These are phyloP conservation scores for Russula ochroleuca DNA, from an alignment of 768 basidiomycete genomes.

Conservation along the genomic window DNA sequence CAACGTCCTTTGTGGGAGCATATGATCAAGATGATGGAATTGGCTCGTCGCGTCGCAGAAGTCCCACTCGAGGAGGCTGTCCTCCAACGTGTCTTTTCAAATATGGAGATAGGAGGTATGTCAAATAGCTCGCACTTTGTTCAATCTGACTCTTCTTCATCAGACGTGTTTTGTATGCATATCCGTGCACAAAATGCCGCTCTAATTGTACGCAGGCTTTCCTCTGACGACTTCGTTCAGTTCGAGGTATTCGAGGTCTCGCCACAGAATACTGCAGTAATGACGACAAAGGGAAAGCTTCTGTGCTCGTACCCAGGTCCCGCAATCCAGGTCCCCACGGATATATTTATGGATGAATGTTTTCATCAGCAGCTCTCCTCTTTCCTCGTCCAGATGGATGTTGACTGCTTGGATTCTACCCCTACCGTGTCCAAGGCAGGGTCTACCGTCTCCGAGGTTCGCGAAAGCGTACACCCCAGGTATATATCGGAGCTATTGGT, in stretches of 20 bases:
- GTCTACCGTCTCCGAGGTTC: constrained; percentile 32
- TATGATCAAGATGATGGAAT: constrained; percentile 16
- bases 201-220: constrained; percentile 33
- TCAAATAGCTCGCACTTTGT: not conserved
- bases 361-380: constrained; percentile 39
- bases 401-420: constrained; percentile 35
- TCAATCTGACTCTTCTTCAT: not conserved
- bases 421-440: constrained; percentile 37
- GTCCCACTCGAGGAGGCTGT: not conserved
- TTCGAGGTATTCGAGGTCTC: constrained; percentile 49
- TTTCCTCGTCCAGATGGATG: constrained; percentile 39
- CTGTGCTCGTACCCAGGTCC: constrained; percentile 46
- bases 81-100: not conserved
- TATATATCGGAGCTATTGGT: constrained; percentile 49
- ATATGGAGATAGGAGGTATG: constrained; percentile 11
- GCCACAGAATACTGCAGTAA: constrained; percentile 36
- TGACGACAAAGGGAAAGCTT: constrained; percentile 42
- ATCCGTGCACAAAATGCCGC: constrained; percentile 48
- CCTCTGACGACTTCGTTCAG: constrained; percentile 28
- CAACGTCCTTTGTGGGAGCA: constrained; percentile 8
- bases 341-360: constrained; percentile 30
- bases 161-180: constrained; percentile 40
- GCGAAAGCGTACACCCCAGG: constrained; percentile 43
- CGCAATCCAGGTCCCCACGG: constrained; percentile 38
- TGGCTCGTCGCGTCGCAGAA: not conserved